Evolutionary conservation across 805 yeast genomes (phyloP), one percentile per base, ranked within the genome.

Genomic region (Saturnispora besseyi): DNA sequence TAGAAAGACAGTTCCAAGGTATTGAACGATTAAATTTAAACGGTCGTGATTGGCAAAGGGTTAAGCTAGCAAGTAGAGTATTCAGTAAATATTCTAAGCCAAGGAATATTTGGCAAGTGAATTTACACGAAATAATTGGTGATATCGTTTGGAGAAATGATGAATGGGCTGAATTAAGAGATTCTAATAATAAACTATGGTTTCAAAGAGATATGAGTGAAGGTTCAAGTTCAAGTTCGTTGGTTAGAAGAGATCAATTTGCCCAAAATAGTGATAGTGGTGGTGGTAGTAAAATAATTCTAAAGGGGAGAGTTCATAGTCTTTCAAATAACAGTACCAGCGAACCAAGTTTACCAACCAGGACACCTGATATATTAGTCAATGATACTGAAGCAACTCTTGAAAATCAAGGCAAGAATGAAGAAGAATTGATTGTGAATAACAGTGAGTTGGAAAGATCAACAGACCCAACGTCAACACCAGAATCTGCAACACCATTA

Each of bases 21-120:
- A 37, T 33, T 33, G 12, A 22, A 10, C 10, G 10, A 7, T 10
- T 38, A 11, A 21, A 44, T 21, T 3, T 33, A 2, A 7, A 33
- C 12, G 28, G 12, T 24, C 12, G 33, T 13, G 51, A 45, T 9
- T 50, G 58, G 50, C 48, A 49, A 33, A 53, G 51, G 22, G 54
- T 81, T 5, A 85, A 86, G 12, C 63, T 78, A n/a, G 81, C 88
- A 2, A 81, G 86, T 6, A 75, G 79, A 52, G 82, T 78, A 1
- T 82, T 84, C 56, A 76, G 80, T 50, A 67, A 63, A 37, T 69
- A 70, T 26, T 68, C 67, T 22, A 69, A 72, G 62, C 63, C 60
- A 41, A 73, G 72, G 51, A 63, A 78, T 59, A 66, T 73, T 5
- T 84, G 90, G 90, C 81, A 83, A 46, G 72, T 84, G 5, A 84